Conservation (phyloP, 2,329 filamentous ascomycete genomes). For the Penicillium crustosum region DNA sequence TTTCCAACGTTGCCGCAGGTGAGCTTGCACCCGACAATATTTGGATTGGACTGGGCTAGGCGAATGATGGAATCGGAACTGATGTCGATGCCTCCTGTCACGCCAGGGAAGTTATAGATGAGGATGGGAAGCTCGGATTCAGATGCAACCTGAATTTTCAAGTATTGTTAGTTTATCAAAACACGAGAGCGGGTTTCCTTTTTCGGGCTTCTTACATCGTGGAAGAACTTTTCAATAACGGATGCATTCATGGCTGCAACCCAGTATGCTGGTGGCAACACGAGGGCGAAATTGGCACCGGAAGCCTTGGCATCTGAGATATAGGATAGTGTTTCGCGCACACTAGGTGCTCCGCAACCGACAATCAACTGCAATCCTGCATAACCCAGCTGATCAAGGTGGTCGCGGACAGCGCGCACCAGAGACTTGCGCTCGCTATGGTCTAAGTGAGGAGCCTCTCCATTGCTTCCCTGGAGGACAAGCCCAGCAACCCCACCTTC, state of each 20-base stretch:
- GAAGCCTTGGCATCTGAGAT: conserved; percentile 64
- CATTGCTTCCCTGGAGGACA: conserved; percentile 51
- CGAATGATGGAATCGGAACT: conserved; percentile 58
- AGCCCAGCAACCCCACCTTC: conserved; percentile 46
- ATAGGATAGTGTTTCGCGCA: conserved; percentile 63
- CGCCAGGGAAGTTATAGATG: conserved; percentile 66
- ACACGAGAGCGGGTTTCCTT: background rate
- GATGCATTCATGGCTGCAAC: conserved; percentile 64
- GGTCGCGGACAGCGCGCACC: conserved; percentile 46
- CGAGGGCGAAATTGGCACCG: conserved; percentile 68
- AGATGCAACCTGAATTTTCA: conserved; percentile 47
- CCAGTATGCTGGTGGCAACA: conserved; percentile 65
- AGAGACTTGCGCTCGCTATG: conserved; percentile 51
- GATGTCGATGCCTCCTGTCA: conserved; percentile 58
- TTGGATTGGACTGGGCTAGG: conserved; percentile 51
- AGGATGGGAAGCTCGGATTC: conserved; percentile 57
- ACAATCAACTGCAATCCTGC: conserved; percentile 65
- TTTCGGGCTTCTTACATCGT: conserved; percentile 28
- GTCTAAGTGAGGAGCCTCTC: conserved; percentile 51
- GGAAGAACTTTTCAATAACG: conserved; percentile 61
- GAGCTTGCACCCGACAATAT: conserved; percentile 64
- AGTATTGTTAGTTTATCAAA: background rate
- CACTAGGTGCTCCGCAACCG: conserved; percentile 68
- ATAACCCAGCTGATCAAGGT: conserved; percentile 46
- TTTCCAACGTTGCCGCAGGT: conserved; percentile 67